Evolutionary conservation across 345 rosid species (phyloP), one percentile per base, ranked within the genome.

Genomic region (Erysimum cheiranthoides): DNA sequence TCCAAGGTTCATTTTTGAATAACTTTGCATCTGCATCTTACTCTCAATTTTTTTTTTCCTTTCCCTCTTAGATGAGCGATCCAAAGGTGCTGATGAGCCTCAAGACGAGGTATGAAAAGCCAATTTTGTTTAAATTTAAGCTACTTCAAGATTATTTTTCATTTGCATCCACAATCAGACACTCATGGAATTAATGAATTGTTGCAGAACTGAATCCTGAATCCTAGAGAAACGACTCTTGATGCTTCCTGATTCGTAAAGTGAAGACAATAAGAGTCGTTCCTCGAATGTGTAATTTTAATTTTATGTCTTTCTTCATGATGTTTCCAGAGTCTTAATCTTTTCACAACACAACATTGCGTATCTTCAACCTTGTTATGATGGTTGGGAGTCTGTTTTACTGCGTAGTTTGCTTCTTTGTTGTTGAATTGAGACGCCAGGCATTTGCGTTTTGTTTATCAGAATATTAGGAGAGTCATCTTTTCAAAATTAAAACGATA

Each of bases 21-120:
- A 38, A 49, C 40, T 25, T 63, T 5, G 36, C 32, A 6, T 61
- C 40, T 73, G 51, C n/a, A 27, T 42, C 76, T 61, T 52, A 73
- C 62, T 18, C 47, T 47, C 21, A 52, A 10, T 0, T 30, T 21
- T 75, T 16, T n/a, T 10, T n/a, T 7, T 0, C 0, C 10, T 13
- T 31, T 2, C 8, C 7, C 14, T 60, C 32, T 61, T 61, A 76
- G 80, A 76, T 1, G 79, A 76, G 43, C 66, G 56, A 70, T 2
- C 65, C 71, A 70, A 76, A 76, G 80, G 66, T 62, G 67, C 21
- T 13, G 80, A 76, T 36, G 80, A 76, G 66, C 36, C 75, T 42
- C 58, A 76, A 65, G 75, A 76, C 4, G 80, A 76, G 79, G 79
- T 76, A 76, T 31, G 5, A 13, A 34, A 68, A 61, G n/a, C 18